Percentiles rank a stretch among this genome's conserved stretches.
phyloP scores from a whole-genome alignment of 1,284 basidiomycete species.

The Puccinia horiana region DNA sequence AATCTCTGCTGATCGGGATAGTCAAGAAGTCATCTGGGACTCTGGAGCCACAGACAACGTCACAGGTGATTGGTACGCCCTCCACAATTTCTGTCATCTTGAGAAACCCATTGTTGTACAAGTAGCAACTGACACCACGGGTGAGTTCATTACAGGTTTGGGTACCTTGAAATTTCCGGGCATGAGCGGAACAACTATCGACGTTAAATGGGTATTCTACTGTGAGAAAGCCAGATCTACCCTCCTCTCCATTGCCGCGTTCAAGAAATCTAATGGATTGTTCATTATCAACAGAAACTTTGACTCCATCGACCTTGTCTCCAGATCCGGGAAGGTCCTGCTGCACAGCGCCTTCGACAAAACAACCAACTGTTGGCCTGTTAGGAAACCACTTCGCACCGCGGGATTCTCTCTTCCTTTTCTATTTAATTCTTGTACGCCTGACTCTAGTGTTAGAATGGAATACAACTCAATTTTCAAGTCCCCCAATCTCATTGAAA shows the following conservation, averaged over 20 bases:
- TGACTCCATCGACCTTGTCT: background rate
- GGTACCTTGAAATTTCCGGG: background rate
- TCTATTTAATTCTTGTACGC: background rate
- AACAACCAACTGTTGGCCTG: background rate
- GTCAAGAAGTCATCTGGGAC: slow-evolving; percentile 8
- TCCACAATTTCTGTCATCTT: background rate
- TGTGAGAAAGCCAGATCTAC: slow-evolving; percentile 19
- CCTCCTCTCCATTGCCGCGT: background rate
- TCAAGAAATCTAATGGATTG: background rate
- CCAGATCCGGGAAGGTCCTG: background rate
- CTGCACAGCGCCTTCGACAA: background rate
- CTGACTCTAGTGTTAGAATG: background rate
- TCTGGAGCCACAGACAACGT: slow-evolving; percentile 4
- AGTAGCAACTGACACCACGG: slow-evolving; percentile 5
- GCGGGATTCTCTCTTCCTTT: too few species aligned
- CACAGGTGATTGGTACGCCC: background rate
- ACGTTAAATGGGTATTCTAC: background rate
- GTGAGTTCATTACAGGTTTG: slow-evolving; percentile 2
- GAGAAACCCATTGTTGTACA: background rate
- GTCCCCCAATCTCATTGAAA: background rate
- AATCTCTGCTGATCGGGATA: background rate
- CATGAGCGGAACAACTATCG: background rate
- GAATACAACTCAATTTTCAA: background rate
- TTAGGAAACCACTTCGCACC: background rate
- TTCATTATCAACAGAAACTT: background rate